Percentiles rank a stretch among this genome's conserved stretches.
phyloP scores from a whole-genome alignment of 2,329 filamentous ascomycete species.

The Trichoderma koningii region DNA sequence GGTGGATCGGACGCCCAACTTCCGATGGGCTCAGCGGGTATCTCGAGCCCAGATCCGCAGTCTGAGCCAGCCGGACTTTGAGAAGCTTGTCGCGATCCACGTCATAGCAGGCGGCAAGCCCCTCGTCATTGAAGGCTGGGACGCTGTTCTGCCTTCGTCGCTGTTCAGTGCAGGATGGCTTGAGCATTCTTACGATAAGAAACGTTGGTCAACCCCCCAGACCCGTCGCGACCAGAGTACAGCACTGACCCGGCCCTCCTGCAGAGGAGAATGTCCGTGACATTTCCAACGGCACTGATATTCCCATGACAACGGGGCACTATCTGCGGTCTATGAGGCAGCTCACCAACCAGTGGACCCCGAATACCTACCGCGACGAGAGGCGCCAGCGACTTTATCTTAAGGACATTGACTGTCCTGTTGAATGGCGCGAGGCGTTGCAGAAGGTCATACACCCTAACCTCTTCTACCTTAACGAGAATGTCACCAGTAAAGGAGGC shows the following conservation, averaged over 20 bases:
- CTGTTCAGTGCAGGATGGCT: constrained; percentile 84
- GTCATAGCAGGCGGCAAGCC: constrained; percentile 85
- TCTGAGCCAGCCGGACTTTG: constrained; percentile 76
- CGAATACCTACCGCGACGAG: constrained; percentile 74
- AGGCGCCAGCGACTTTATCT: constrained; percentile 85
- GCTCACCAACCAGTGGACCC: constrained; percentile 79
- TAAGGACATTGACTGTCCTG: constrained; percentile 95
- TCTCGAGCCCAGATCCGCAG: constrained; percentile 75
- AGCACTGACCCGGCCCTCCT: constrained; percentile 31
- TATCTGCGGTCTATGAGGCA: constrained; percentile 86
- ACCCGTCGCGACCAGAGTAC: too few relatives aligned
- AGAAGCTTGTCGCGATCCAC: constrained; percentile 80
- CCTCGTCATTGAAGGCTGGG: constrained; percentile 87
- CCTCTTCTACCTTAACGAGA: constrained; percentile 90
- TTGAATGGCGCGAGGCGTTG: constrained; percentile 80
- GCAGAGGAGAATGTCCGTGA: constrained; percentile 83
- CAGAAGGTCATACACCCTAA: constrained; percentile 74
- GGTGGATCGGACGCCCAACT: constrained; percentile 78
- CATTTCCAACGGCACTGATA: constrained; percentile 68
- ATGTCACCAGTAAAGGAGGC: constrained; percentile 50
- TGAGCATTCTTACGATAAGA: constrained; percentile 73
- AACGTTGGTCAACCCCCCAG: constrained; percentile 57
- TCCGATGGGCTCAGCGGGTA: constrained; percentile 82
- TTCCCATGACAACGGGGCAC: constrained; percentile 84
- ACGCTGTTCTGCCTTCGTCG: constrained; percentile 70